Evolutionary conservation across 345 rosid genomes (phyloP).

Genomic region (Syzygium grande): DNA sequence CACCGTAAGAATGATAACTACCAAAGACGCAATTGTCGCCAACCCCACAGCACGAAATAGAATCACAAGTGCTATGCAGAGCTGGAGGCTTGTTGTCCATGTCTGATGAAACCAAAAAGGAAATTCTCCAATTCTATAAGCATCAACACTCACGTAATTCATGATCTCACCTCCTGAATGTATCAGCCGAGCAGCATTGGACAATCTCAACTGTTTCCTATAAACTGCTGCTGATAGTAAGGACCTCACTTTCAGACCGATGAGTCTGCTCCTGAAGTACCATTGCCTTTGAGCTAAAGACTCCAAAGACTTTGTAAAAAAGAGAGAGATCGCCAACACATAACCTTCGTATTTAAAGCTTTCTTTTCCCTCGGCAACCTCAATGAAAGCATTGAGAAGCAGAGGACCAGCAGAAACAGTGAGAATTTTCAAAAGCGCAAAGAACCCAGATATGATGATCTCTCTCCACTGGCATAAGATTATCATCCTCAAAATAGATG

Average conservation of each 20-base stretch:
- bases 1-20: conserved; percentile 67
- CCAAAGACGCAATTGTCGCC: conserved; percentile 77
- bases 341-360: conserved; percentile 68
- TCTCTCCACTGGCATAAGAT: conserved; percentile 58
- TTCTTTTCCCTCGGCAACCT: conserved; percentile 75
- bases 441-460: conserved; percentile 67
- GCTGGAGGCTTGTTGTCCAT: conserved; percentile 88
- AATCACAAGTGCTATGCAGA: conserved; percentile 60
- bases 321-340: conserved; percentile 50
- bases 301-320: conserved; percentile 54
- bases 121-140: conserved; percentile 88
- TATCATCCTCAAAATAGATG: conserved; percentile 51
- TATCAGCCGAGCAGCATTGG: conserved; percentile 57
- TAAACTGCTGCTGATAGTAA: conserved; percentile 74
- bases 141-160: conserved; percentile 92
- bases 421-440: conserved; percentile 71
- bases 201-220: conserved; percentile 73
- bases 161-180: conserved; percentile 90
- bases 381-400: conserved; percentile 78
- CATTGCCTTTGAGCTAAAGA: conserved; percentile 91
- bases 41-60: conserved; percentile 77
- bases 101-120: conserved; percentile 96
- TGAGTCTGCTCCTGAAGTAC: conserved; percentile 75
- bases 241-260: conserved; percentile 75
- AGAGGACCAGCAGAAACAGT: conserved; percentile 78